Percentiles rank a stretch among this genome's conserved stretches.
Evolutionary conservation across 2,329 filamentous ascomycete species (phyloP).

Genomic region (Scedosporium apiospermum): DNA sequence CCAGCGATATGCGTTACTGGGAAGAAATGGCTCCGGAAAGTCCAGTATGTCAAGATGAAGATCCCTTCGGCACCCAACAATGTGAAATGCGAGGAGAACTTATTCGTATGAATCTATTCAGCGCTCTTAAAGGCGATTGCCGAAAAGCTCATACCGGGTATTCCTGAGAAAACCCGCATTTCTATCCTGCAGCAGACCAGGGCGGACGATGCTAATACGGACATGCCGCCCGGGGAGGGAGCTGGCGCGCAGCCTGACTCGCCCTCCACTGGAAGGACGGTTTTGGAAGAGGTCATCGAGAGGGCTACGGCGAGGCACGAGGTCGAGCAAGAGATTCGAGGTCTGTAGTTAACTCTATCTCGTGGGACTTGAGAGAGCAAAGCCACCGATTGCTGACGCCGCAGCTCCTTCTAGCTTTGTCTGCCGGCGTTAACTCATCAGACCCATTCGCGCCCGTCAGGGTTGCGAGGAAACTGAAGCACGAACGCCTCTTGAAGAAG

Average conservation of each 20-base stretch:
- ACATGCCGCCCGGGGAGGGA: conserved; percentile 11
- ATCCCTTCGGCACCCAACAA: not conserved
- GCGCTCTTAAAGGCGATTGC: conserved; percentile 66
- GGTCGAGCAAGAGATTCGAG: conserved; percentile 49
- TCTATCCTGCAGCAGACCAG: conserved; percentile 60
- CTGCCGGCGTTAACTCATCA: conserved; percentile 45
- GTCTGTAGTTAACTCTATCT: conserved; percentile 32
- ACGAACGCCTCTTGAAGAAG: conserved; percentile 51
- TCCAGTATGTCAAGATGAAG: conserved; percentile 47
- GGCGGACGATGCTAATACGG: conserved; percentile 13
- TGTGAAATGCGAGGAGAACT: not conserved
- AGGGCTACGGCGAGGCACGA: conserved; percentile 45
- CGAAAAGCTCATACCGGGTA: conserved; percentile 69
- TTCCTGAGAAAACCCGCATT: conserved; percentile 55
- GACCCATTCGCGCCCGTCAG: conserved; percentile 49
- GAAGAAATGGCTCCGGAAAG: conserved; percentile 75
- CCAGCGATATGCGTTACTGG: conserved; percentile 67
- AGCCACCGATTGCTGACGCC: not conserved
- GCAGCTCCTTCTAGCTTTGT: conserved; percentile 23
- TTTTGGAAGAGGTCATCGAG: conserved; percentile 61
- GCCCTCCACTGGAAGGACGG: conserved; percentile 22
- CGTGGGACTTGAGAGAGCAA: no score
- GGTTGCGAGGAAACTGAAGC: conserved; percentile 51
- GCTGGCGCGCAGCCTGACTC: conserved; percentile 9
- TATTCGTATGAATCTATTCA: conserved; percentile 18